These are phyloP conservation scores for Geranium rotundifolium DNA, from an alignment of 345 rosid genomes.

Conservation along the genomic window DNA sequence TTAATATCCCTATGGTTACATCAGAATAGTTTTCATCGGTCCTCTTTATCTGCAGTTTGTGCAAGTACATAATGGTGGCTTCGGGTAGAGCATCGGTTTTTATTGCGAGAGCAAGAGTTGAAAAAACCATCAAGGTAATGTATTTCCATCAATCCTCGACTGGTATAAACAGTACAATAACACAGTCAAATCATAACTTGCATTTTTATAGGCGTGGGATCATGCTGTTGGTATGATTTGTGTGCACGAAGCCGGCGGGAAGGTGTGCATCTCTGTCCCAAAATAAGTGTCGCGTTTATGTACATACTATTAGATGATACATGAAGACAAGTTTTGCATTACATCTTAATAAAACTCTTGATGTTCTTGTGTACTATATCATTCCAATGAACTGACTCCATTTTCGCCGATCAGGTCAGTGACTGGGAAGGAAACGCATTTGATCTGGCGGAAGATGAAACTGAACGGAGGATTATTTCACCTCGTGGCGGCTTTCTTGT, in stretches of 20 bases:
- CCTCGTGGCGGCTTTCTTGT: constrained; percentile 61
- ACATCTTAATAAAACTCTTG: too few relatives aligned
- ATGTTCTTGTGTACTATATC: too few relatives aligned
- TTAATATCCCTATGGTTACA: too few relatives aligned
- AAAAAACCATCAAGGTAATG: constrained; percentile 37
- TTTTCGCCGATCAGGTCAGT: constrained; percentile 34
- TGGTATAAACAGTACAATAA: neutral
- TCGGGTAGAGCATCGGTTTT: constrained; percentile 58
- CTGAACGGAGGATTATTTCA: constrained; percentile 39
- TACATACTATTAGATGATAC: too few relatives aligned
- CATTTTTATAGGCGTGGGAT: constrained; percentile 62
- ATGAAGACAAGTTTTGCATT: neutral
- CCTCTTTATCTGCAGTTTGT: constrained; percentile 36
- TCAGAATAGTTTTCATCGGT: neutral
- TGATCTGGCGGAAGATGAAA: constrained; percentile 45
- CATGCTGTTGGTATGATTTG: constrained; percentile 91
- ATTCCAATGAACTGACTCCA: neutral
- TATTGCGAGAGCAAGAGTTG: constrained; percentile 26
- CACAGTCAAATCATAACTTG: neutral
- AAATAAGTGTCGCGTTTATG: neutral
- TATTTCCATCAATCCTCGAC: neutral
- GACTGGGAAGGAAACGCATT: constrained; percentile 63
- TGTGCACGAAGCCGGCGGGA: constrained; percentile 87
- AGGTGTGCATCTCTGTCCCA: constrained; percentile 24
- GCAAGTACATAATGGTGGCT: constrained; percentile 71